These are phyloP conservation scores for Podospora didyma DNA, from an alignment of 495 filamentous ascomycete genomes.

Conservation along the genomic window DNA sequence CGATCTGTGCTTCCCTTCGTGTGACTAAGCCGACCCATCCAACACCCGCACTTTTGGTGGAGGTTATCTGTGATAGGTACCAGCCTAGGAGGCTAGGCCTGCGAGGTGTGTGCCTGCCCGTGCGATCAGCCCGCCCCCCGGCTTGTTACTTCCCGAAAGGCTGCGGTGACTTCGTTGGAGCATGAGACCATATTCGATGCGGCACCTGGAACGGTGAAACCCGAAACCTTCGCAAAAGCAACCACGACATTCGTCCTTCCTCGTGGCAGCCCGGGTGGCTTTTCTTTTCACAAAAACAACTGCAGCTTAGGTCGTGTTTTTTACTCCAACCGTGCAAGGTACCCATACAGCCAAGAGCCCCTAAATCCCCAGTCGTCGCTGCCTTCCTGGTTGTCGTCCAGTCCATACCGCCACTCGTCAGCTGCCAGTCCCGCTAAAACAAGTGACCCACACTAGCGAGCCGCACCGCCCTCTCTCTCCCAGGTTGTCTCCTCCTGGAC, in stretches of 20 bases:
- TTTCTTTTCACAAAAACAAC: neutral
- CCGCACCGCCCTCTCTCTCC: slow-evolving; percentile 29
- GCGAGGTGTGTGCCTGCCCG: too few relatives aligned
- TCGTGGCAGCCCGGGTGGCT: too few relatives aligned
- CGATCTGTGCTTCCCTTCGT: too few relatives aligned
- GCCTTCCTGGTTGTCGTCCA: too few relatives aligned
- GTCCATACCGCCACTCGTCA: slow-evolving; percentile 17
- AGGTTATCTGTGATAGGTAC: too few relatives aligned
- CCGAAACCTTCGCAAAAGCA: neutral
- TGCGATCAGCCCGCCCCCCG: neutral
- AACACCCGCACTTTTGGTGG: too few relatives aligned
- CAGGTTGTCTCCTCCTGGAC: slow-evolving; percentile 23
- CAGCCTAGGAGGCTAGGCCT: too few relatives aligned
- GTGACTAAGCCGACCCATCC: too few relatives aligned
- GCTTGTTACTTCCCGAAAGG: neutral
- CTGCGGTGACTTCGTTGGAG: neutral
- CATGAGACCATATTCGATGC: neutral
- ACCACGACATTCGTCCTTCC: too few relatives aligned
- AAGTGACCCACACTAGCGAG: slow-evolving; percentile 24
- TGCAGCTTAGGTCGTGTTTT: too few relatives aligned
- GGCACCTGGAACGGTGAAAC: neutral
- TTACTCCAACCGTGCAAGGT: neutral
- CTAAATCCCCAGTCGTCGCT: neutral
- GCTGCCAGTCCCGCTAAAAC: slow-evolving; percentile 20
- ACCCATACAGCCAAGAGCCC: neutral